Conservation (phyloP, 1,284 basidiomycete genomes). For the Inonotus hispidus region DNA sequence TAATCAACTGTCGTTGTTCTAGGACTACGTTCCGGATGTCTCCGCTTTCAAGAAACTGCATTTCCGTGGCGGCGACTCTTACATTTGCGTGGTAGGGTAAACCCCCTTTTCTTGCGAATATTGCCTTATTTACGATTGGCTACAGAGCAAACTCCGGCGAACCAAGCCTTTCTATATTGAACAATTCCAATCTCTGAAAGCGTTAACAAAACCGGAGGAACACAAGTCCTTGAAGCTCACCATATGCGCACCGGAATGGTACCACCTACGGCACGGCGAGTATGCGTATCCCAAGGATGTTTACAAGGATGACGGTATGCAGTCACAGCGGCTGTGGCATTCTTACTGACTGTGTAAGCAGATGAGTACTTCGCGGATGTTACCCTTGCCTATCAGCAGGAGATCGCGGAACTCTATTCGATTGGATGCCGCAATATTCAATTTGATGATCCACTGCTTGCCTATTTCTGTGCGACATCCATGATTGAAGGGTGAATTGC, state of each 20-base stretch:
- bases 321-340: slow-evolving; percentile 3
- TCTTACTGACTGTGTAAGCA: slow-evolving; percentile 20
- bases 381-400: slow-evolving; percentile 62
- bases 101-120: background rate
- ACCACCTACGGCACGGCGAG: slow-evolving; percentile 66
- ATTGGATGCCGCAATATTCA: slow-evolving; percentile 74
- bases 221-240: slow-evolving; percentile 64
- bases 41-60: slow-evolving; percentile 34
- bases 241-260: slow-evolving; percentile 73
- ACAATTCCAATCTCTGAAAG: slow-evolving; percentile 55
- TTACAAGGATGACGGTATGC: slow-evolving; percentile 54
- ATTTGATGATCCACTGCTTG: slow-evolving; percentile 69
- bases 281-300: slow-evolving; percentile 52
- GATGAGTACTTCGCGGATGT: slow-evolving; percentile 74
- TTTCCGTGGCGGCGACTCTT: slow-evolving; percentile 28
- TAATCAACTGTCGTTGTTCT: background rate
- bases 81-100: slow-evolving; percentile 22
- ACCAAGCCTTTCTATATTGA: slow-evolving; percentile 59
- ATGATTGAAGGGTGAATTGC: slow-evolving; percentile 45
- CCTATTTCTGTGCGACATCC: slow-evolving; percentile 58
- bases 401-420: slow-evolving; percentile 67
- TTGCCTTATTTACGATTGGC: background rate
- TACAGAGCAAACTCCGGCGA: slow-evolving; percentile 56
- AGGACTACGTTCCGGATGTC: slow-evolving; percentile 40
- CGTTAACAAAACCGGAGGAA: slow-evolving; percentile 48